Evolutionary conservation across 140 eudicot species (phyloP), one percentile per base, ranked within the genome.

Genomic region (Flaveria floridana): DNA sequence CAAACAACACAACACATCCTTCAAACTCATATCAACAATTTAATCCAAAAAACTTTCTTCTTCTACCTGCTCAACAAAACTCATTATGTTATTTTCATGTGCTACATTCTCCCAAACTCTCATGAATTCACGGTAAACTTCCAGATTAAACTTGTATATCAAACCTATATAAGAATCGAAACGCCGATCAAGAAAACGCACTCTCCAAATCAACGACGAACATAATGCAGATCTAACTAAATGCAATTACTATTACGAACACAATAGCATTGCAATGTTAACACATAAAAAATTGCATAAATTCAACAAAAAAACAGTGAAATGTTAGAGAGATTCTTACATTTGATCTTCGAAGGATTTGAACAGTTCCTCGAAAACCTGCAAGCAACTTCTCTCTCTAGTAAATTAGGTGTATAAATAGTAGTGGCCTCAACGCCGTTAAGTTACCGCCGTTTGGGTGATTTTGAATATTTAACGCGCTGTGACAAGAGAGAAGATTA

Each of bases 401-500:
- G 16, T 16, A 8, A 18, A 18, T 2, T 39, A 39, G 28, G 26
- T 48, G 63, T 69, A 68, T 80, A 80, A 68, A 75, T 75, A 80
- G 81, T 80, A 14, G 77, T 42, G 1, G 23, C 34, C 73, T 59
- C 26, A 69, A 80, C 80, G 84, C 69, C 84, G 84, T 69, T 80
- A 74, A 39, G 34, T 16, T 48, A 26, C 48, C 19, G 81, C 47
- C 62, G 68, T 61, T 75, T 58, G 72, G 52, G 80, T 80, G 15
- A 1, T 50, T 80, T 80, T 58, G 68, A 80, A 47, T 47, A 59
- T 68, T 80, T 80, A 80, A 75, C 84, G 80, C 84, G 80, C 84
- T 58, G 79, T 66, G 64, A 47, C 42, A 70, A 61, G 70, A 70
- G 46, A 6, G 67, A 55, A 16, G 18, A 18, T 6, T 10, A 25